Base-by-base conservation (phyloP, 306 rosid genomes). In the Quercus cerris region DNA sequence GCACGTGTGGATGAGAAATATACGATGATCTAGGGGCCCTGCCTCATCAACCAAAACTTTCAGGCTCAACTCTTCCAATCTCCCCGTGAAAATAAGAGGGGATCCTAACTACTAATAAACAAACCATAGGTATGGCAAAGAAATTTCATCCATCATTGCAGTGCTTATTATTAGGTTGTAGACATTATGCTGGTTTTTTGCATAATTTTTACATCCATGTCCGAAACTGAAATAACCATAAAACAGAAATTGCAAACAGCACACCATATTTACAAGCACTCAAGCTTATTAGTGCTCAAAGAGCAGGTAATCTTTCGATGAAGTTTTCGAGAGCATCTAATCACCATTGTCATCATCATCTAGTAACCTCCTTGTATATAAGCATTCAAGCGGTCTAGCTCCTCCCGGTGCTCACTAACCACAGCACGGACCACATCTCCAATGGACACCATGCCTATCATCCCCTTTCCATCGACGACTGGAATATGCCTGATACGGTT, bases 351-450 rank as follows among this genome's bases (percentile, higher is more conserved):
- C 91, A 56, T 83, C 89, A 80, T 80, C 78, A 83, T 80, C 89
- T 89, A 96, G 82, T 96, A 96, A 70, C 99, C 99, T 10, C 99
- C 99, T 61, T 96, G 99, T 79, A 96, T 96, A 71, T 4, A 96
- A 75, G 98, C 99, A 78, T 93, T 96, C 90, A 96, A 75, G 81
- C 99, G 98, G 75, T 91, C 86, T 3, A 96, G 94, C 91, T 96
- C 99, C 85, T 91, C 93, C 5, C 99, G 91, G 76, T 96, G 97
- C 92, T 96, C 99, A 0, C 91, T 87, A 80, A 96, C 99, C 46
- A 96, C 98, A 20, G 99, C 99, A 62, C 99, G 97, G 80, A 96
- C 99, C 55, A 96, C 99, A 10, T 96, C 99, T 51, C 99, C 99
- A 25, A 96, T 96, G 27, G 99, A 96, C 84, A 96, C 97, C 99